Evolutionary conservation across 495 filamentous ascomycete genomes (phyloP).

Genomic region (Achaetomiella virescens): DNA sequence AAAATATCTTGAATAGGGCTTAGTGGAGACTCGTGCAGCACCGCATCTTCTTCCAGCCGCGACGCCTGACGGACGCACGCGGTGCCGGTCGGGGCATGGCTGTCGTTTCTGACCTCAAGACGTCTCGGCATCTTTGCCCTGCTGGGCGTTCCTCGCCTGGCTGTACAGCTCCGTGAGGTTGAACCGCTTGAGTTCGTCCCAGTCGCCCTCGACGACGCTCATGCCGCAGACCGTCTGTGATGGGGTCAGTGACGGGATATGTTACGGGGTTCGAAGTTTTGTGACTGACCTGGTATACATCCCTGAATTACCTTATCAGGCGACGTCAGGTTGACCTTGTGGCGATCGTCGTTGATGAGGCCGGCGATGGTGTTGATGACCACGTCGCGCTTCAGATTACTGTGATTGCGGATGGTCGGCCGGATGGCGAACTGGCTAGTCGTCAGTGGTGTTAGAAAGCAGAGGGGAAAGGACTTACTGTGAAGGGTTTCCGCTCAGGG

Average conservation of each 20-base stretch:
- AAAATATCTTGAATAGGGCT: conserved; percentile 42
- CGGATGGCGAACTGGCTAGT: conserved; percentile 77
- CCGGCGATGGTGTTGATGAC: conserved; percentile 75
- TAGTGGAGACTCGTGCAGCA: conserved; percentile 30
- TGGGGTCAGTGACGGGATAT: background rate
- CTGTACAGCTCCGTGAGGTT: conserved; percentile 44
- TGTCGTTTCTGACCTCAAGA: background rate
- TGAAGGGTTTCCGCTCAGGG: conserved; percentile 20
- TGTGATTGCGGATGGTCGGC: conserved; percentile 73
- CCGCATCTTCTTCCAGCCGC: background rate
- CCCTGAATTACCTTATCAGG: conserved; percentile 79
- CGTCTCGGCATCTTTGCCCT: background rate
- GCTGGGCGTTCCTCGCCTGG: conserved; percentile 21
- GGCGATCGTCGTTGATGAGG: conserved; percentile 48
- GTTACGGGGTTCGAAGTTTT: background rate
- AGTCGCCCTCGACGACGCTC: conserved; percentile 46
- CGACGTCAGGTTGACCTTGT: conserved; percentile 75
- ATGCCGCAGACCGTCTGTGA: conserved; percentile 39
- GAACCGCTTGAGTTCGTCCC: conserved; percentile 43
- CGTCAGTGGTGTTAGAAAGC: background rate
- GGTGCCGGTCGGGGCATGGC: background rate
- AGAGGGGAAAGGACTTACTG: background rate
- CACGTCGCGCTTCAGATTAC: conserved; percentile 60
- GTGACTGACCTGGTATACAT: conserved; percentile 72
- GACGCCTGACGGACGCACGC: background rate